These are phyloP conservation scores for Neobulgaria alba DNA, from an alignment of 2,329 filamentous ascomycete species.

Conservation along the genomic window DNA sequence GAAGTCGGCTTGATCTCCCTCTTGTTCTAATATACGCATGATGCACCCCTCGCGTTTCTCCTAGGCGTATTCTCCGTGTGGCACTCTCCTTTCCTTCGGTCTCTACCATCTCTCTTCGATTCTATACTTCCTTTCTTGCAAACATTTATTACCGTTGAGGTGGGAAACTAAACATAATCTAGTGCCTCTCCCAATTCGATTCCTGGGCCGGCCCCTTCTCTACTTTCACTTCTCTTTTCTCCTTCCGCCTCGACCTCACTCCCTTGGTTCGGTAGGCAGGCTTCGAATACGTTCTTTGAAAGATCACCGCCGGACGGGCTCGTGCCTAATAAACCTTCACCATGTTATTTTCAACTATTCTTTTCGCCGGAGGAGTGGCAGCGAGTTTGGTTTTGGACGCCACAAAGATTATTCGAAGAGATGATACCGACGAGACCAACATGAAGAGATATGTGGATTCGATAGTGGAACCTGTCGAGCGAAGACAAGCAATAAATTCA, in stretches of 20 bases:
- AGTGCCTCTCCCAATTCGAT: slow-evolving; percentile 14
- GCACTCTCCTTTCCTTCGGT: slow-evolving; percentile 15
- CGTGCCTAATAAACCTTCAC: slow-evolving; percentile 7
- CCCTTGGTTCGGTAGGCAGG: slow-evolving; percentile 14
- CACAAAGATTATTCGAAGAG: slow-evolving; percentile 21
- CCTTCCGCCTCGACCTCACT: slow-evolving; percentile 7
- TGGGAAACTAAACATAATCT: slow-evolving; percentile 19
- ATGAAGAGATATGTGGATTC: slow-evolving; percentile 26
- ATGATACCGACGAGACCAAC: slow-evolving; percentile 19
- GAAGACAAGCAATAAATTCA: slow-evolving; percentile 11
- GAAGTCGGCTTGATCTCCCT: slow-evolving; percentile 14
- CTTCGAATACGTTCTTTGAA: slow-evolving; percentile 13
- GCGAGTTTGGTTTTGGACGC: slow-evolving; percentile 13
- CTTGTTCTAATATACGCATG: slow-evolving; percentile 4
- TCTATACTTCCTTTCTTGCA: slow-evolving; percentile 8
- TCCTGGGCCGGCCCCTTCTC: slow-evolving; percentile 21
- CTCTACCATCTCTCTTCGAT: slow-evolving; percentile 7
- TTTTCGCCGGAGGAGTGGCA: slow-evolving; percentile 23
- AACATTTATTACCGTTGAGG: slow-evolving; percentile 8
- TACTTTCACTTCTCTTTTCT: slow-evolving; percentile 18
- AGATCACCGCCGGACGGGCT: slow-evolving; percentile 20
- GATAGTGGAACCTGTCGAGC: slow-evolving; percentile 25
- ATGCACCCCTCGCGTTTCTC: slow-evolving; percentile 6
- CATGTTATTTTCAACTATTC: slow-evolving; percentile 21
- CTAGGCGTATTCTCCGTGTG: slow-evolving; percentile 7